Percentiles rank a stretch among this genome's conserved stretches.
phyloP scores from a whole-genome alignment of 2,329 filamentous ascomycete genomes.

The Hyphodiscus sp. region DNA sequence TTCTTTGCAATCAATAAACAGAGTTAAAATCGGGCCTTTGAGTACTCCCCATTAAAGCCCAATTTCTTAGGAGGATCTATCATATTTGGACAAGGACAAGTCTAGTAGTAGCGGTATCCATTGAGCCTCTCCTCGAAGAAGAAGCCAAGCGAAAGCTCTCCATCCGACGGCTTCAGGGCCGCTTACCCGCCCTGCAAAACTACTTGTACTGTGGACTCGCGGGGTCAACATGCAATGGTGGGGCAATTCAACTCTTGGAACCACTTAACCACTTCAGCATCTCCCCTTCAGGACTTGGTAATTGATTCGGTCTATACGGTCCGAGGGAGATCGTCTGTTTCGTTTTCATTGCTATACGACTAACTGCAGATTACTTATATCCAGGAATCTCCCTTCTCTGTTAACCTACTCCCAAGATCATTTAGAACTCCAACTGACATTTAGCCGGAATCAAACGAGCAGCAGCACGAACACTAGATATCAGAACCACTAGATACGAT shows the following conservation, averaged over 20 bases:
- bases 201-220: no score
- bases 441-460: conserved; percentile 5
- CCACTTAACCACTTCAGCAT: conserved; percentile 7
- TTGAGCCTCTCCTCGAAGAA: no score
- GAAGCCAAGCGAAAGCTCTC: no score
- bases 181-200: no score
- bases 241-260: conserved; percentile 10
- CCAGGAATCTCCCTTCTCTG: background rate
- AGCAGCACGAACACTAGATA: background rate
- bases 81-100: no score
- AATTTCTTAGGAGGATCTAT: no score
- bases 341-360: conserved; percentile 4
- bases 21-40: no score
- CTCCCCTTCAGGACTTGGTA: conserved; percentile 10
- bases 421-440: background rate
- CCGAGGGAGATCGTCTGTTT: conserved; percentile 11
- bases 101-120: no score
- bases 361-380: conserved; percentile 7
- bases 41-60: no score
- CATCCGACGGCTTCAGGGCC: no score
- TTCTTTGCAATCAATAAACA: no score
- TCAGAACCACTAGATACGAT: conserved; percentile 30
- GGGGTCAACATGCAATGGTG: conserved; percentile 7
- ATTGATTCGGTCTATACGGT: conserved; percentile 20
- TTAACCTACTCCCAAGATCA: background rate